Evolutionary conservation across 345 rosid genomes (phyloP).

Genomic region (Acer saccharum): DNA sequence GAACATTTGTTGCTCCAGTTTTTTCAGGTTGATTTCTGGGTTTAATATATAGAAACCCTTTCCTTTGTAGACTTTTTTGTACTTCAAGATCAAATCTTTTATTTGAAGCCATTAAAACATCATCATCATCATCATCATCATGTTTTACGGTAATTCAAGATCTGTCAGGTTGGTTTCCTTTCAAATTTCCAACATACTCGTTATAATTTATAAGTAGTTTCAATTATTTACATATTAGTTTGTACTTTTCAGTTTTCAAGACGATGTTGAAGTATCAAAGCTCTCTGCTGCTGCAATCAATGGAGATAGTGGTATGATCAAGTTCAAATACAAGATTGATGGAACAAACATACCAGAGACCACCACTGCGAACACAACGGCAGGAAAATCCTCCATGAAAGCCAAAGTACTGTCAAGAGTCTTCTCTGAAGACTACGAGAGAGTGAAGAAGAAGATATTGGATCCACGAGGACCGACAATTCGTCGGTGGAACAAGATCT

Average conservation of each 20-base stretch:
- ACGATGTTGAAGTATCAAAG: conserved; percentile 51
- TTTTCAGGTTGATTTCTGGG: conserved; percentile 12
- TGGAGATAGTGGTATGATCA: conserved; percentile 43
- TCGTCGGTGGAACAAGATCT: conserved; percentile 73
- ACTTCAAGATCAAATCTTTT: conserved; percentile 16
- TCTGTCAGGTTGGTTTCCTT: conserved; percentile 63
- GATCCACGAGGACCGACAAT: conserved; percentile 74
- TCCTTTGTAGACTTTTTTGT: not conserved
- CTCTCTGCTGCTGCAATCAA: conserved; percentile 33
- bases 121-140: conserved; percentile 17
- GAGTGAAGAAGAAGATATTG: conserved; percentile 58
- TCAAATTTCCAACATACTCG: conserved; percentile 12
- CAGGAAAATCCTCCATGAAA: conserved; percentile 54
- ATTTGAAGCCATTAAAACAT: conserved; percentile 1
- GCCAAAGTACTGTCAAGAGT: conserved; percentile 75
- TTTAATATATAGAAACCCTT: not conserved
- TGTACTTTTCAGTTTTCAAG: conserved; percentile 50
- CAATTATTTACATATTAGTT: not conserved
- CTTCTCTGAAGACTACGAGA: conserved; percentile 74
- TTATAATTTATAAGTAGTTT: not conserved
- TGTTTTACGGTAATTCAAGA: conserved; percentile 56
- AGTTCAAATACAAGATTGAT: conserved; percentile 48
- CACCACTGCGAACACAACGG: conserved; percentile 19
- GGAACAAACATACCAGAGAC: conserved; percentile 45
- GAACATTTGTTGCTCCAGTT: conserved; percentile 13